These are phyloP conservation scores for Paecilomyces niveus DNA, from an alignment of 2,329 filamentous ascomycete genomes.

Conservation along the genomic window DNA sequence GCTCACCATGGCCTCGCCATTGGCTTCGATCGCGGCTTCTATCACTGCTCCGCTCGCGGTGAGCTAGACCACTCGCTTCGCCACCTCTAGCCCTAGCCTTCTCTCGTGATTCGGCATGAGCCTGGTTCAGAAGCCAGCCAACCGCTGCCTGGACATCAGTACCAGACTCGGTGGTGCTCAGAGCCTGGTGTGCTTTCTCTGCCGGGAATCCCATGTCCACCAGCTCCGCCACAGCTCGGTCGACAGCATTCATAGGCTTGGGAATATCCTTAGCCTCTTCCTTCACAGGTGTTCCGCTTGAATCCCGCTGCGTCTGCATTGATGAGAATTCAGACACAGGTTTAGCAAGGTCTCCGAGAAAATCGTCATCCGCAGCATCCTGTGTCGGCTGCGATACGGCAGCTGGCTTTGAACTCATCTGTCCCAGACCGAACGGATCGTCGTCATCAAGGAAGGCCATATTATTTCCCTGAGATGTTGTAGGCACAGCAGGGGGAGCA, in stretches of 20 bases:
- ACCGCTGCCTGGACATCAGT: conserved; percentile 79
- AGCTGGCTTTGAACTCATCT: conserved; percentile 50
- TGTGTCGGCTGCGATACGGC: conserved; percentile 40
- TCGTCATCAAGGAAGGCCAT: conserved; percentile 54
- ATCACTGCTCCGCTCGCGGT: conserved; percentile 16
- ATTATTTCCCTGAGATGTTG: conserved; percentile 13
- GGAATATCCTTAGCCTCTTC: conserved; percentile 12
- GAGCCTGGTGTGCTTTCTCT: conserved; percentile 71
- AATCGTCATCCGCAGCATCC: conserved; percentile 52
- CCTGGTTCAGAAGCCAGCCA: conserved; percentile 83
- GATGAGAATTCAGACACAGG: conserved; percentile 48
- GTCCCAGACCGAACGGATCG: conserved; percentile 76
- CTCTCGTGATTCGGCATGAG: conserved; percentile 73
- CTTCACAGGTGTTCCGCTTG: conserved; percentile 6
- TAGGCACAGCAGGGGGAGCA: conserved; percentile 5
- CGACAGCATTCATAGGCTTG: conserved; percentile 48
- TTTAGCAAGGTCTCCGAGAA: conserved; percentile 54
- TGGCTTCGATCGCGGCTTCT: conserved; percentile 13
- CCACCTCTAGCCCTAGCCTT: conserved; percentile 44
- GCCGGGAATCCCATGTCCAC: conserved; percentile 91
- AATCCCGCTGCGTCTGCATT: conserved; percentile 20
- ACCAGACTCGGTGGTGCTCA: conserved; percentile 73
- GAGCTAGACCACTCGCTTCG: conserved; percentile 13
- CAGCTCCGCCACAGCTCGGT: conserved; percentile 77
- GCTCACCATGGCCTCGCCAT: conserved; percentile 29